Conservation (phyloP, 441 rosid genomes). For the Arabidopsis hybrid region DNA sequence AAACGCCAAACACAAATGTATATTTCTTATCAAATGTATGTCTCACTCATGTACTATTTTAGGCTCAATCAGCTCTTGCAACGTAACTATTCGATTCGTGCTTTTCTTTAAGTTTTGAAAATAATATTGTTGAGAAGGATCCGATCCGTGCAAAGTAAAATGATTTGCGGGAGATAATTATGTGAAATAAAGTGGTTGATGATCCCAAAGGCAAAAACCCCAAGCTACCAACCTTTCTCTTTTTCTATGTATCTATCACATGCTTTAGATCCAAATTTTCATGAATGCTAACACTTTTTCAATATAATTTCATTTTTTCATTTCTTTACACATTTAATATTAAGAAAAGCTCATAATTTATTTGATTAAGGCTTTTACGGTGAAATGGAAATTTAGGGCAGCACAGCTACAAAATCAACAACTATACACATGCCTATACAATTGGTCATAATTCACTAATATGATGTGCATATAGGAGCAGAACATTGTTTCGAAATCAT, state of each 20-base stretch:
- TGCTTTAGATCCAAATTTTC: conserved; percentile 33
- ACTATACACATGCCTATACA: background rate
- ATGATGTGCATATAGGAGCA: background rate
- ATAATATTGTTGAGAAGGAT: conserved; percentile 32
- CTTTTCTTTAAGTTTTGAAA: conserved; percentile 2
- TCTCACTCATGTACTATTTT: background rate
- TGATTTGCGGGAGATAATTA: conserved; percentile 26
- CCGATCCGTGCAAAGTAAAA: conserved; percentile 35
- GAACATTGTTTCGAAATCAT: background rate
- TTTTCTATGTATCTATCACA: conserved; percentile 31
- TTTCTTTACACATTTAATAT: conserved; percentile 12
- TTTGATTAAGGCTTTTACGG: background rate
- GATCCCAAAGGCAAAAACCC: conserved; percentile 39
- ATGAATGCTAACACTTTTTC: conserved; percentile 15
- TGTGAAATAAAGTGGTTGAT: conserved; percentile 38
- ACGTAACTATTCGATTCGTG: background rate
- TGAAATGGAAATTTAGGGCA: conserved; percentile 4
- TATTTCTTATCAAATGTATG: too few species aligned
- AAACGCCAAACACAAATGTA: background rate
- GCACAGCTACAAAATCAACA: background rate
- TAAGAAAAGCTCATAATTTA: background rate
- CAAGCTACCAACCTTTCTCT: conserved; percentile 40
- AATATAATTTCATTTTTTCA: background rate
- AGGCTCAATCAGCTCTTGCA: background rate
- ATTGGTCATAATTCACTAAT: conserved; percentile 1